Evolutionary conservation across 805 yeast genomes (phyloP), one percentile per base, ranked within the genome.

Genomic region (Spathaspora hagerdaliae): DNA sequence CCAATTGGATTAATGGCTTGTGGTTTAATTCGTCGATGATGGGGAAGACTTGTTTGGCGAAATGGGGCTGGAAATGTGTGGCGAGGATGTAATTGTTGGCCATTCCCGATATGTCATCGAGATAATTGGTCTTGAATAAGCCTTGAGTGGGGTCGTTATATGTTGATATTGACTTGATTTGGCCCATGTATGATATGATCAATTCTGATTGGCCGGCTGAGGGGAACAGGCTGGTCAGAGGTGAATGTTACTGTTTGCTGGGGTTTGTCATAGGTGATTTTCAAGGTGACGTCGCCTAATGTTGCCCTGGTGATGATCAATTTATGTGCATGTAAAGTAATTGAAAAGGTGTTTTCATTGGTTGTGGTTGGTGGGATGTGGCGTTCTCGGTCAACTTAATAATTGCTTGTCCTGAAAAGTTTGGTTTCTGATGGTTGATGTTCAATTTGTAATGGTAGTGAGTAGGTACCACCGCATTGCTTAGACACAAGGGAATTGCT

Each of bases 21-120:
- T 65, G 60, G n/a, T 67, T 54, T 6, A 81, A 72, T 54, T 85
- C 90, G 59, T 86, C 94, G 10, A 85, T 56, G 54, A 85, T 78
- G 2, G 95, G 95, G 55, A 82, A 82, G 10, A 86, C 75, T 40
- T 58, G 56, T 51, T 84, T 70, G 4, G 89, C 83, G 51, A 74
- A 82, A 13, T 73, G 71, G 0, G 94, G 90, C 58, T 85, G 91
- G 37, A 81, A 73, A 56, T 87, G 94, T 1, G 94, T 83, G 0
- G 90, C 82, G 31, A 85, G 57, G 10, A 85, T 64, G 46, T 64
- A 74, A 49, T 78, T 75, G 47, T 77, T 73, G 1, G 82, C 64
- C 19, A 59, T 66, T 6, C 82, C 82, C 1, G 77, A 65, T 14
- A 65, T 59, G 5, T 73, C 67, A 52, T 79, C 80, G 45, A 74